Evolutionary conservation across 768 basidiomycete species (phyloP).

Genomic region (Termitomyces sp.): DNA sequence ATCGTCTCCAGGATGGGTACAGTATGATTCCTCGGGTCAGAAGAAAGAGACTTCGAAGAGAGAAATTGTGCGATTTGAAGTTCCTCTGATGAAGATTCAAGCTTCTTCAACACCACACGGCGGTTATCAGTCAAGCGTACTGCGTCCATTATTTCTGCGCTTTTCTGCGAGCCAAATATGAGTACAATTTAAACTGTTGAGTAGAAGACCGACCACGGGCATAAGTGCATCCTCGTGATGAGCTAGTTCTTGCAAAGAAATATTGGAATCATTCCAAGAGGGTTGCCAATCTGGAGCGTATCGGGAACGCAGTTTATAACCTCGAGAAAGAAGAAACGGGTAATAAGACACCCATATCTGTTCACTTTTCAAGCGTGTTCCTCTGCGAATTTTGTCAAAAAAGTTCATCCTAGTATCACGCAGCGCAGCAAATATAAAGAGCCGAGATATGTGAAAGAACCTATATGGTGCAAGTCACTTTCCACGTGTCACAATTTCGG

Average conservation of each 20-base stretch:
- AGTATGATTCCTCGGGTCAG: conserved; percentile 7
- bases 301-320: background rate
- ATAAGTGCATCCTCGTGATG: background rate
- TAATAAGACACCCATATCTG: background rate
- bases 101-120: background rate
- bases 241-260: background rate
- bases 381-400: background rate
- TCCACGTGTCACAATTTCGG: no score
- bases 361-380: background rate
- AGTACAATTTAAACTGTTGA: background rate
- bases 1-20: conserved; percentile 5
- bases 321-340: background rate
- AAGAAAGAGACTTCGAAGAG: background rate
- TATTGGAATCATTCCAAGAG: background rate
- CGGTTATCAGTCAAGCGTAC: background rate
- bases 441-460: no score
- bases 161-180: background rate
- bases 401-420: background rate
- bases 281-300: background rate
- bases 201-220: background rate
- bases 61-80: background rate
- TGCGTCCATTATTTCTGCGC: background rate
- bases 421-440: no score
- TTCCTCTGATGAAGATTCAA: background rate
- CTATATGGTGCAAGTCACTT: no score